Base-by-base conservation (phyloP, 202 grass and related monocot species). In the Brachypodium distachyon region DNA sequence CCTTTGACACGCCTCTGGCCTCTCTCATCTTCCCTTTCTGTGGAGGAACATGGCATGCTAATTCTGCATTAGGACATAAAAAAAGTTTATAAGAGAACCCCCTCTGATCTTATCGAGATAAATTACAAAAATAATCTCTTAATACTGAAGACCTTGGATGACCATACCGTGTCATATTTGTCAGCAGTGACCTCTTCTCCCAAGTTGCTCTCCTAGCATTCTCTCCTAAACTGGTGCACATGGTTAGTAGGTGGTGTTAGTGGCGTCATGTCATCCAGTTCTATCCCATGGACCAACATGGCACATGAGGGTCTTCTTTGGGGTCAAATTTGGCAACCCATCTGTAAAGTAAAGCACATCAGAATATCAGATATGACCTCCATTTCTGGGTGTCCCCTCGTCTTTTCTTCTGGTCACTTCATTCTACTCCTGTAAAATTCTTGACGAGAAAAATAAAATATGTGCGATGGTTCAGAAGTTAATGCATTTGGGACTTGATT, bases 281-380 rank as follows among this genome's bases (percentile, higher is more conserved):
- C 4, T 18, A 54, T 22, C 72, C 28, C 17, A 55, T 55, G 56
- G 46, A 22, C 37, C 47, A 60, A 22, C 5, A 60, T 61, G 10
- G 23, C 28, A 71, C 84, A 48, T 49, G 84, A 61, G 62, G 58
- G 76, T 84, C 25, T 44, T 61, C 34, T 25, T 26, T 41, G 34
- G 10, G 67, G 73, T 78, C 79, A 74, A 83, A 77, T 27, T 61
- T 56, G 63, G 19, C 19, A 34, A 57, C 16, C 29, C 65, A 70
- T 67, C 79, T 72, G 78, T 87, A 50, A 72, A 64, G 77, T 28
- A 21, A 34, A 27, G 13, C 48, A 46, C 5, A 54, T 19, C n/a
- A n/a, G n/a, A n/a, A n/a, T n/a, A n/a, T n/a, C n/a, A 51, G n/a
- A 61, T 12, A 47, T 19, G 43, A 32, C 58, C 12, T 32, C 28